Evolutionary conservation across 2,329 filamentous ascomycete species (phyloP), one percentile per base, ranked within the genome.

Genomic region (Trichoderma breve): DNA sequence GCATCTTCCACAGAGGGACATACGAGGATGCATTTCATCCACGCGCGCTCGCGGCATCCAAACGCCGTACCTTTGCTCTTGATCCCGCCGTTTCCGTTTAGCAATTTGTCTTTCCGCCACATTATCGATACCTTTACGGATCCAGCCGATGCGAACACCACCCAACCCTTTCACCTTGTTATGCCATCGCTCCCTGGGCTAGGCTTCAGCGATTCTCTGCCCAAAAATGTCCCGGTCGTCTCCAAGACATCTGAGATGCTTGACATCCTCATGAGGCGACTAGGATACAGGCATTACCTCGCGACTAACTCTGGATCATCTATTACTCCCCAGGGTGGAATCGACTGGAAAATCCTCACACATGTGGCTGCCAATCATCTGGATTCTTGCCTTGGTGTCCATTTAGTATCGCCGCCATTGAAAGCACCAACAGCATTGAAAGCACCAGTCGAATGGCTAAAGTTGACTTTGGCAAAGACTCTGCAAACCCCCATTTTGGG

Each of bases 101-200:
- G 89, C 18, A 91, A 91, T 75, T 80, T 92, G 47, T 88, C 89
- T 5, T 82, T 91, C 21, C 81, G 83, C 9, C 86, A 89, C 34
- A 82, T 91, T 71, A 82, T 91, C 67, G 81, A 85, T 34, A 81
- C 83, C 5, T 82, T 92, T 57, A 86, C 86, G 4, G 82, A 88
- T 26, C 88, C 89, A 2, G 80, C 86, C 11, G 82, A 84, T 79
- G 78, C 80, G 75, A 76, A 79, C 69, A 75, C 76, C 55, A 76
- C 80, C 21, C 86, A 88, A 72, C 84, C 89, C 0, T 93, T 92
- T 76, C 88, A 92, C 76, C 77, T 92, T n/a, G 85, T 93, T 24
- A 87, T 88, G 24, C 90, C 91, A 1, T 89, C 88, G 57, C 84
- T 92, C 24, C 90, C 91, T 0, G 90, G 90, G 0, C 82, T 91